Evolutionary conservation across 2,329 filamentous ascomycete genomes (phyloP).

Genomic region (Aspergillus melleus): DNA sequence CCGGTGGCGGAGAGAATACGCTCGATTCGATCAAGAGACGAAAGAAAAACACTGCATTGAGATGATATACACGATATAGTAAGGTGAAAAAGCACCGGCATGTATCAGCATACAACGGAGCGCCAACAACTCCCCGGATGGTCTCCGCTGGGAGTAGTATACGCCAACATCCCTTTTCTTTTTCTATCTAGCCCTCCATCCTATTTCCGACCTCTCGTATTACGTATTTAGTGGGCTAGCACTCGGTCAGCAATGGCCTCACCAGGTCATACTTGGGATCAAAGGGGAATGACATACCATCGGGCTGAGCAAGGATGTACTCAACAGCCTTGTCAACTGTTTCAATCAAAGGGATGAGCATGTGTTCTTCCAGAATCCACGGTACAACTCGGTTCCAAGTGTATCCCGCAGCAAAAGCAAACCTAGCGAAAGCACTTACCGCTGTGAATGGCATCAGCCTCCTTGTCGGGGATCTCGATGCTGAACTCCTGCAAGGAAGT

Average conservation of each 20-base stretch:
- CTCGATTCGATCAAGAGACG: neutral
- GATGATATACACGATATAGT: conserved; percentile 47
- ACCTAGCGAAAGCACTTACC: conserved; percentile 59
- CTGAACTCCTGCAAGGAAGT: conserved; percentile 63
- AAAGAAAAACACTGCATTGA: conserved; percentile 33
- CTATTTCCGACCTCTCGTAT: conserved; percentile 25
- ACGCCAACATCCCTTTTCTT: conserved; percentile 32
- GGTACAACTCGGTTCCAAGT: neutral
- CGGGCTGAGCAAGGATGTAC: conserved; percentile 90
- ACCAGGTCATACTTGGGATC: neutral
- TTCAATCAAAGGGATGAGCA: conserved; percentile 14
- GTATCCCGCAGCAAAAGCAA: neutral
- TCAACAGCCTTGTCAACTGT: conserved; percentile 90
- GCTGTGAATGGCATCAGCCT: conserved; percentile 90
- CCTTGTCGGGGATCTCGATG: conserved; percentile 98
- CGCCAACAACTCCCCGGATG: conserved; percentile 26
- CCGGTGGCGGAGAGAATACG: neutral
- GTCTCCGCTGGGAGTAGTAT: conserved; percentile 30
- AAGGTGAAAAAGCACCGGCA: conserved; percentile 36
- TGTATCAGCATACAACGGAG: conserved; percentile 40
- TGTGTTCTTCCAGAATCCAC: conserved; percentile 4
- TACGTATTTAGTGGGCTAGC: conserved; percentile 40
- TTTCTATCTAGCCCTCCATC: conserved; percentile 36
- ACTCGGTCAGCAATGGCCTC: conserved; percentile 17
- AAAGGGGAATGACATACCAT: conserved; percentile 64